Base-by-base conservation (phyloP, 192 early-diverging fungal species). In the Spizellomyces punctatus region DNA sequence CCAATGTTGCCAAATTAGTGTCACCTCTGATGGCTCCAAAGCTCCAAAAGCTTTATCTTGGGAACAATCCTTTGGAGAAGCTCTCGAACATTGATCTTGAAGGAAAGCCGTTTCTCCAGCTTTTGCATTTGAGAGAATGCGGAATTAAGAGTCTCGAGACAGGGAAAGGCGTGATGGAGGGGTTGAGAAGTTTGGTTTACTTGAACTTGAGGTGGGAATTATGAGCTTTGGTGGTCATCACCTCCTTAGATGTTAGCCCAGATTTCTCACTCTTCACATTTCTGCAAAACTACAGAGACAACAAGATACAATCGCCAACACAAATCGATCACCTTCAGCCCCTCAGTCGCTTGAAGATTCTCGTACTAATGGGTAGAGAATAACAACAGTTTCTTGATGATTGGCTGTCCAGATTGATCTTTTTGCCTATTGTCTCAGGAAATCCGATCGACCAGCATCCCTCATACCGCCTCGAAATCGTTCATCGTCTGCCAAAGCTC, bases 41-140 rank as follows among this genome's bases (percentile, higher is more conserved):
- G 64, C 75, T 87, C 12, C 81, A 85, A 67, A 70, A 77, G 50
- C 77, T 87, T n/a, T 87, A 87, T 58, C 56, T 87, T 63, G 81
- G 81, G 57, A 55, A 60, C 46, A 22, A 62, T 42, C 56, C 42
- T 17, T 17, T 87, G 12, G 50, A 10, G 5, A 46, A 9, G 12
- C 16, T 67, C 7, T 36, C 22, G 9, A 21, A 63, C 43, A 22
- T 81, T 9, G 79, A 80, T 10, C 69, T 83, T 41, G 74, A 78
- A 47, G 79, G 78, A 21, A 80, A 78, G 63, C 57, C 78, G 5
- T 46, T 58, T 10, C 69, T 86, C 12, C 77, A 81, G 67, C 22
- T 82, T 12, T 63, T 87, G 48, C 81, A 87, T 64, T 58, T 87
- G 46, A 77, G 85, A 41, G 81, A 75, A 46, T 82, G 82, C 63